These are phyloP conservation scores for Populus deltoides DNA, from an alignment of 345 rosid species.

Conservation along the genomic window DNA sequence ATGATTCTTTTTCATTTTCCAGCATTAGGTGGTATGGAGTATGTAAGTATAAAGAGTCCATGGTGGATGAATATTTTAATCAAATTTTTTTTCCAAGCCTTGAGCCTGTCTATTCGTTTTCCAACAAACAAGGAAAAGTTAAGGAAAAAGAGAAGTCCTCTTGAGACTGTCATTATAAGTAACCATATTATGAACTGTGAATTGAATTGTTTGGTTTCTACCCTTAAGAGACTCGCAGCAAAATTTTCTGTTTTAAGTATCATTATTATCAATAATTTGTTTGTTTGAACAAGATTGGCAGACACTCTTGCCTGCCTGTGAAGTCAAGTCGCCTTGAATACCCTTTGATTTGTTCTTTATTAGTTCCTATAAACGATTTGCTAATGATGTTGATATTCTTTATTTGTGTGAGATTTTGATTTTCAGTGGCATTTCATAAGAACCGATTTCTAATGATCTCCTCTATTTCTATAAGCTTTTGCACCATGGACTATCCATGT, in stretches of 20 bases:
- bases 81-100: background rate
- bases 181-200: background rate
- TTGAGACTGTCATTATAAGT: background rate
- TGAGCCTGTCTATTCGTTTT: background rate
- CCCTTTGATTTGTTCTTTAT: background rate
- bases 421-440: too few species aligned
- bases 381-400: background rate
- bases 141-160: background rate
- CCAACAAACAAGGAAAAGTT: background rate
- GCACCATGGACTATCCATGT: conserved; percentile 78
- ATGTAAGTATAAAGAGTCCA: conserved; percentile 47
- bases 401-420: background rate
- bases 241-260: conserved; percentile 1
- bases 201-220: background rate
- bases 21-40: conserved; percentile 72
- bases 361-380: background rate
- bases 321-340: background rate
- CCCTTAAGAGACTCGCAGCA: background rate
- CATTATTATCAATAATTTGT: background rate
- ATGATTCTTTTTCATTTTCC: conserved; percentile 80
- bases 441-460: background rate
- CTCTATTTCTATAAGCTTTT: conserved; percentile 42
- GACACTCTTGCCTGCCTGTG: background rate
- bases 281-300: background rate
- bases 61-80: background rate